These are phyloP conservation scores for Dactylellina sp. DNA, from an alignment of 2,329 filamentous ascomycete species.

Conservation along the genomic window DNA sequence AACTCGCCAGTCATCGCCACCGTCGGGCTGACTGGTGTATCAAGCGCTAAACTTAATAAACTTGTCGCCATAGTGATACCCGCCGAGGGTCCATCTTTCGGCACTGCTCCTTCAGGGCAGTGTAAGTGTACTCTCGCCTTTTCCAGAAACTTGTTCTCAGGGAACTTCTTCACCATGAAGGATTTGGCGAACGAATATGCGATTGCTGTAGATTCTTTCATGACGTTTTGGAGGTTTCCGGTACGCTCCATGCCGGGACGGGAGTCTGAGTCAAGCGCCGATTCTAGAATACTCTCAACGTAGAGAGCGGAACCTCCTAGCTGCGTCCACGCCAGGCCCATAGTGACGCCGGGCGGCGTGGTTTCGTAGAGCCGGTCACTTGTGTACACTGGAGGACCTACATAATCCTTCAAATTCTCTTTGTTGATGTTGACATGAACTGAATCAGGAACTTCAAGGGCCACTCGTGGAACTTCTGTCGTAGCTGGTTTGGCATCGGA, in stretches of 20 bases:
- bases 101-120: constrained; percentile 94
- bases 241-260: constrained; percentile 87
- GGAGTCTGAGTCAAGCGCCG: constrained; percentile 76
- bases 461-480: constrained; percentile 76
- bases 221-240: constrained; percentile 92
- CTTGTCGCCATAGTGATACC: constrained; percentile 99
- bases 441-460: constrained; percentile 83
- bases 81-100: constrained; percentile 91
- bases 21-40: constrained; percentile 81
- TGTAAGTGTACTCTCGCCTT: constrained; percentile 95
- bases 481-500: constrained; percentile 70
- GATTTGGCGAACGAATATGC: constrained; percentile 97
- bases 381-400: constrained; percentile 94
- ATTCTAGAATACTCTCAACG: constrained; percentile 94
- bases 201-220: constrained; percentile 97
- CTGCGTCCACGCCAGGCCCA: constrained; percentile 98
- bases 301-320: constrained; percentile 97
- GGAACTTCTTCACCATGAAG: constrained; percentile 83
- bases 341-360: constrained; percentile 92
- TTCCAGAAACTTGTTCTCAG: constrained; percentile 94
- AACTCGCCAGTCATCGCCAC: constrained; percentile 98
- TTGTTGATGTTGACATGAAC: constrained; percentile 89
- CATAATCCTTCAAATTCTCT: constrained; percentile 94
- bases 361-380: constrained; percentile 94
- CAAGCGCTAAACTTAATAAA: constrained; percentile 83